Conservation (phyloP, 768 basidiomycete species). For the Tubosaeta brunneosetosa region DNA sequence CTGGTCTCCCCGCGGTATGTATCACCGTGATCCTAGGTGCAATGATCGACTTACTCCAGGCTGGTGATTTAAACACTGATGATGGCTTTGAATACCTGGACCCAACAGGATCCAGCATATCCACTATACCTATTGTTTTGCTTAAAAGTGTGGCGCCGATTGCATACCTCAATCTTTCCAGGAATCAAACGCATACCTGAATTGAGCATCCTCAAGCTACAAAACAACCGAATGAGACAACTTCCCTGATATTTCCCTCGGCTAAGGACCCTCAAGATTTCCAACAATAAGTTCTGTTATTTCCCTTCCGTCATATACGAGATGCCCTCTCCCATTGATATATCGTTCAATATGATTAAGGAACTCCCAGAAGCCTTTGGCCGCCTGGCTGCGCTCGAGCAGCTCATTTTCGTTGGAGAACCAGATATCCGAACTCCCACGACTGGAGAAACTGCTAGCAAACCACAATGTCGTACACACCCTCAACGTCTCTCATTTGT, state of each 20-base stretch:
- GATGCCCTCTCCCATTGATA: slow-evolving; percentile 73
- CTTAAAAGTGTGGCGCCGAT: slow-evolving; percentile 83
- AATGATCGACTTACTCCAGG: slow-evolving; percentile 37
- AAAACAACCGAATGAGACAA: slow-evolving; percentile 88
- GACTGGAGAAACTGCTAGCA: slow-evolving; percentile 61
- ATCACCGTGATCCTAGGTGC: slow-evolving; percentile 24
- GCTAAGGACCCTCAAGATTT: slow-evolving; percentile 60
- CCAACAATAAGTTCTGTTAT: slow-evolving; percentile 86
- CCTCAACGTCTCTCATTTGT: slow-evolving; percentile 72
- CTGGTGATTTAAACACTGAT: slow-evolving; percentile 69
- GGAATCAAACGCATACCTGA: slow-evolving; percentile 76
- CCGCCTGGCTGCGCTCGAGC: slow-evolving; percentile 59
- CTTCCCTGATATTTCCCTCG: slow-evolving; percentile 84
- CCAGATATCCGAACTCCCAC: slow-evolving; percentile 63
- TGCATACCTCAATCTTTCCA: slow-evolving; percentile 79
- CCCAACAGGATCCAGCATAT: slow-evolving; percentile 72
- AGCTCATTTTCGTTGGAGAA: slow-evolving; percentile 85
- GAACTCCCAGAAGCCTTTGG: slow-evolving; percentile 80
- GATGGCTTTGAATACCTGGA: slow-evolving; percentile 77
- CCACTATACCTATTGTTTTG: slow-evolving; percentile 83
- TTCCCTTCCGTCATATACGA: slow-evolving; percentile 74
- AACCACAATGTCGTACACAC: slow-evolving; percentile 82
- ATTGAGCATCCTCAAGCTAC: slow-evolving; percentile 64
- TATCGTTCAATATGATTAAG: slow-evolving; percentile 89
- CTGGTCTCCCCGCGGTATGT: slow-evolving; percentile 53